Evolutionary conservation across 768 basidiomycete genomes (phyloP).

Genomic region (Cytidiella melzeri): DNA sequence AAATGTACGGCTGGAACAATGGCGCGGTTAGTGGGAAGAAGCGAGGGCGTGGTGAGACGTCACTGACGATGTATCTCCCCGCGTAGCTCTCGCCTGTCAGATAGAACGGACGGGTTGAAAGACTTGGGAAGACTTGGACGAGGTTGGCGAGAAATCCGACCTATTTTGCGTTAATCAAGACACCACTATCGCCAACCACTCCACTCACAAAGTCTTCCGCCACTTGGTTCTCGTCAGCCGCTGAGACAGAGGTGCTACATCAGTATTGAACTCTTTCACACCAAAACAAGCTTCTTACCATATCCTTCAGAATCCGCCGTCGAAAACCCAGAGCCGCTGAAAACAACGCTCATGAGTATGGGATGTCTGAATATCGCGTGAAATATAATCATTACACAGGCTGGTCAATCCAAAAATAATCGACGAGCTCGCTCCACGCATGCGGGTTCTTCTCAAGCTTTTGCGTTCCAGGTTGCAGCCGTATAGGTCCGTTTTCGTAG

Average conservation of each 20-base stretch:
- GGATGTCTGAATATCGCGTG: background rate
- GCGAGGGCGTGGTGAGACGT: background rate
- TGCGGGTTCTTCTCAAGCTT: conserved; percentile 43
- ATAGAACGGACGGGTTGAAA: conserved; percentile 60
- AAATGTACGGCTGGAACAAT: conserved; percentile 58
- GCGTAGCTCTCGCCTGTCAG: conserved; percentile 74
- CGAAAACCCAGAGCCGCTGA: conserved; percentile 54
- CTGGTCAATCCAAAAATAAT: conserved; percentile 71
- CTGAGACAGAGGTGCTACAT: conserved; percentile 10
- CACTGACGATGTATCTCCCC: conserved; percentile 50
- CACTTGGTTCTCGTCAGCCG: conserved; percentile 54
- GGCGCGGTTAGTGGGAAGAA: background rate
- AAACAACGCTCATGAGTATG: conserved; percentile 11
- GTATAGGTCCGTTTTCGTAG: conserved; percentile 70
- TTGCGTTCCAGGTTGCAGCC: conserved; percentile 47
- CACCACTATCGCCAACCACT: no score
- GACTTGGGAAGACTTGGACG: conserved; percentile 67
- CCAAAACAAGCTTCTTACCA: no score
- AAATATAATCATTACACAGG: conserved; percentile 48
- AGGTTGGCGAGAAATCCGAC: conserved; percentile 68
- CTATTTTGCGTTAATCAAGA: conserved; percentile 27
- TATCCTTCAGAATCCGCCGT: conserved; percentile 60
- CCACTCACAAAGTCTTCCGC: conserved; percentile 42
- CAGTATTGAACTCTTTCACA: no score
- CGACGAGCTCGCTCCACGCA: conserved; percentile 55